Evolutionary conservation across 2,329 filamentous ascomycete species (phyloP).

Genomic region (Arthrinium puccinioides): DNA sequence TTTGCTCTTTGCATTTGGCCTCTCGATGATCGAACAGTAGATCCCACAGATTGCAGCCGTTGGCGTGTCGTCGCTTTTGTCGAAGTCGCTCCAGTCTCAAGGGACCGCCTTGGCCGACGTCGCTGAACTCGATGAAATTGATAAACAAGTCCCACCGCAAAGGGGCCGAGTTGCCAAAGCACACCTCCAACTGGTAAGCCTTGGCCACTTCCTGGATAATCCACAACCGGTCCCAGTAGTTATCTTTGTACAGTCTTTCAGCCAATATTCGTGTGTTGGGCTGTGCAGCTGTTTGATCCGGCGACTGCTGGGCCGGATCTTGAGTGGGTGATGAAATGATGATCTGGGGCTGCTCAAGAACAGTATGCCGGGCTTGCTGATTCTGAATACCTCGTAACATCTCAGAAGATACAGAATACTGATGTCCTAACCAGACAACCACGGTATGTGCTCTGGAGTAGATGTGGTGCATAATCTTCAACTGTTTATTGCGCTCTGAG

Average conservation of each 20-base stretch:
- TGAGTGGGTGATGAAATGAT: too few relatives aligned
- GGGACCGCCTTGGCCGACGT: conserved; percentile 6
- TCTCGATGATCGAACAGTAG: conserved; percentile 15
- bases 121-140: conserved; percentile 8
- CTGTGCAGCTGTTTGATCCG: too few relatives aligned
- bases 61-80: conserved; percentile 5
- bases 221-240: conserved; percentile 15
- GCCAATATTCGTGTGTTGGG: conserved; percentile 7
- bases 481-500: too few relatives aligned
- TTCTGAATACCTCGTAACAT: too few relatives aligned
- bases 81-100: conserved; percentile 11
- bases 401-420: too few relatives aligned
- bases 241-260: conserved; percentile 8
- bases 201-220: conserved; percentile 20
- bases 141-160: conserved; percentile 12
- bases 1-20: conserved; percentile 17
- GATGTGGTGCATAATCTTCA: too few relatives aligned
- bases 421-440: too few relatives aligned
- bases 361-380: too few relatives aligned
- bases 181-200: conserved; percentile 14
- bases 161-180: conserved; percentile 9
- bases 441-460: too few relatives aligned
- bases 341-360: too few relatives aligned
- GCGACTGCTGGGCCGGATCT: too few relatives aligned
- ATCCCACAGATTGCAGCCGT: conserved; percentile 9